Percentiles rank a stretch among this genome's conserved stretches.
phyloP scores from a whole-genome alignment of 495 filamentous ascomycete species.

The Cladorrhinum samala region DNA sequence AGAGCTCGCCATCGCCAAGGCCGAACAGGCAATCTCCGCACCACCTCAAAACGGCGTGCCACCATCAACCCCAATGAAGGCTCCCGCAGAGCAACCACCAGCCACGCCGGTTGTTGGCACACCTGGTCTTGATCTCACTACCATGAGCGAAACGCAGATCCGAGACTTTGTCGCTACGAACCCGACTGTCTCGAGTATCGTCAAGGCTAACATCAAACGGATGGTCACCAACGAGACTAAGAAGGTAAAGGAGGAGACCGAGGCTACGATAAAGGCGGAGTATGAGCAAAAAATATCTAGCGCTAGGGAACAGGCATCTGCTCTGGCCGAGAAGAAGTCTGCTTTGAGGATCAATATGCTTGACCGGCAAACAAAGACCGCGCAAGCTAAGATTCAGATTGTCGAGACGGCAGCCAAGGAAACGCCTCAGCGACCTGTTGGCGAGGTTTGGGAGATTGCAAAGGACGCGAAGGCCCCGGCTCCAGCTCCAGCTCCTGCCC shows the following conservation, averaged over 20 bases:
- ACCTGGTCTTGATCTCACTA: conserved; percentile 31
- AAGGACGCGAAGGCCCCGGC: conserved; percentile 61
- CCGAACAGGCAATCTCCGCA: conserved; percentile 37
- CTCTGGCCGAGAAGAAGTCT: conserved; percentile 57
- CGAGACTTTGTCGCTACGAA: conserved; percentile 60
- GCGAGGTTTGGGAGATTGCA: conserved; percentile 76
- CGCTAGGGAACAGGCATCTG: conserved; percentile 46
- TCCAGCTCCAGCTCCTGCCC: conserved; percentile 28
- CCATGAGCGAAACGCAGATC: conserved; percentile 55
- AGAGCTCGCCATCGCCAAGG: conserved; percentile 51
- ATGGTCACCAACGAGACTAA: conserved; percentile 53
- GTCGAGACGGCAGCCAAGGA: conserved; percentile 74
- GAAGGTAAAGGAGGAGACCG: conserved; percentile 48
- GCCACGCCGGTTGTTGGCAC: conserved; percentile 29
- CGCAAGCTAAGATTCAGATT: conserved; percentile 65
- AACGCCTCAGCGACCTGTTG: conserved; percentile 74
- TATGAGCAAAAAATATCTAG: conserved; percentile 46
- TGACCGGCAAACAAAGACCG: conserved; percentile 58
- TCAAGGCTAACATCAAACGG: conserved; percentile 60
- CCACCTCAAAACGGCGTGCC: conserved; percentile 25
- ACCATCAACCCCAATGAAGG: conserved; percentile 32
- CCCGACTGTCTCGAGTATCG: conserved; percentile 55
- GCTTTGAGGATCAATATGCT: conserved; percentile 72
- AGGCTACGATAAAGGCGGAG: conserved; percentile 36
- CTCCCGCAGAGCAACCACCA: conserved; percentile 20